phyloP scores from a whole-genome alignment of 805 yeast genomes.

The Brettanomyces anomalus region DNA sequence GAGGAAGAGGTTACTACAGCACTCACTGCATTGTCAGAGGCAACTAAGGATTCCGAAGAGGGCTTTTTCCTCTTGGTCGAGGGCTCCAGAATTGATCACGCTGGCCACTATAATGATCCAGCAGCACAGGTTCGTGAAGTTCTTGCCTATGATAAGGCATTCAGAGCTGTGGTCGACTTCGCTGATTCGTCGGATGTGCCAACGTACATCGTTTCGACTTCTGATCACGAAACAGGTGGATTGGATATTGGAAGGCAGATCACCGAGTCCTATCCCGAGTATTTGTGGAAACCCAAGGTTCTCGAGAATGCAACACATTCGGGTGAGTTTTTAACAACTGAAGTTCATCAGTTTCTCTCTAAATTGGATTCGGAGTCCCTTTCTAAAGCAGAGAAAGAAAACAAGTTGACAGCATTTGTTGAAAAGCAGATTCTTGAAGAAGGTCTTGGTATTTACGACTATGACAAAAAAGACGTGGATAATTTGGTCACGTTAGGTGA shows the following conservation, averaged over 20 bases:
- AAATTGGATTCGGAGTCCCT: conserved; percentile 3
- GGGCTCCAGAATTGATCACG: conserved; percentile 92
- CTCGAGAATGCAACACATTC: conserved; percentile 63
- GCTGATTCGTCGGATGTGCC: conserved; percentile 63
- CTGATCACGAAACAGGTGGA: conserved; percentile 97
- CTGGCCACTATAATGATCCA: conserved; percentile 91
- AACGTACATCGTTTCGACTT: conserved; percentile 71
- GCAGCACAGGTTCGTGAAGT: conserved; percentile 92
- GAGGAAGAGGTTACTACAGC: conserved; percentile 76
- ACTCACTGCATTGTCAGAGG: conserved; percentile 53
- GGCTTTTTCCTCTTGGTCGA: conserved; percentile 86
- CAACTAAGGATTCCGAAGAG: conserved; percentile 61
- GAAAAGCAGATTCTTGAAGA: conserved; percentile 43
- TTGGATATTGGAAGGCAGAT: conserved; percentile 80
- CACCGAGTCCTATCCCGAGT: conserved; percentile 64
- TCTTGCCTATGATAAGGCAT: conserved; percentile 77
- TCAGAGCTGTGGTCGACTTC: conserved; percentile 62
- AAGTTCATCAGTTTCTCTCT: conserved; percentile 27
- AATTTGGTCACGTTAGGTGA: conserved; percentile 28
- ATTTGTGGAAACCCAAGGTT: conserved; percentile 79
- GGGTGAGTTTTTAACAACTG: conserved; percentile 55
- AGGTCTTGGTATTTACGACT: conserved; percentile 62
- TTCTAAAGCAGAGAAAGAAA: background rate
- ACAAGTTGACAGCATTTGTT: conserved; percentile 36
- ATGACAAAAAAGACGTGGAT: conserved; percentile 44